Evolutionary conservation across 306 rosid genomes (phyloP).

Genomic region (Castanea sativa): DNA sequence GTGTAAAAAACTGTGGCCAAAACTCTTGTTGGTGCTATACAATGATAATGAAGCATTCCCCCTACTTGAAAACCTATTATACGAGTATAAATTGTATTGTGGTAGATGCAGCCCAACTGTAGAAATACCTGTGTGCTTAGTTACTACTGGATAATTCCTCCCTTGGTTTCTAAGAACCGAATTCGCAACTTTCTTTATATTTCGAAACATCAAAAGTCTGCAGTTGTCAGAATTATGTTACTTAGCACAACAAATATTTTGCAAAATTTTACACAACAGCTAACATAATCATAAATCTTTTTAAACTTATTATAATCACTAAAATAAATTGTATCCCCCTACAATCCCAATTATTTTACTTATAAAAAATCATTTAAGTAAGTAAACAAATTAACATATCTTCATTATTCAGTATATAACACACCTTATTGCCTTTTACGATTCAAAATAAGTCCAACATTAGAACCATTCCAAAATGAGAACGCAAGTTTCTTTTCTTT

Average conservation of each 20-base stretch:
- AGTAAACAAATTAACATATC: conserved; percentile 1
- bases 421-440: neutral
- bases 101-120: conserved; percentile 47
- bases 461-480: neutral
- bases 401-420: neutral
- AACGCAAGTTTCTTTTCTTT: neutral
- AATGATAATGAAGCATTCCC: conserved; percentile 37
- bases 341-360: too few species aligned
- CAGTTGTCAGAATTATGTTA: conserved; percentile 27
- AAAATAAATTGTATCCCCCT: neutral
- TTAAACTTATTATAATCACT: neutral
- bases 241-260: conserved; percentile 6
- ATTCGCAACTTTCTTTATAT: conserved; percentile 42
- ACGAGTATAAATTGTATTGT: conserved; percentile 44
- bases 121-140: conserved; percentile 47
- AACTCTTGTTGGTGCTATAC: conserved; percentile 38
- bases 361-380: neutral
- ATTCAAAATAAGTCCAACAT: neutral
- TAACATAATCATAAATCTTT: neutral
- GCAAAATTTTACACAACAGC: conserved; percentile 1
- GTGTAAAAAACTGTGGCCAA: conserved; percentile 20
- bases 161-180: conserved; percentile 39
- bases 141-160: conserved; percentile 34
- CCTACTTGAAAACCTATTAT: conserved; percentile 38
- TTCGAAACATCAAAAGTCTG: conserved; percentile 75